A percentile compares a stretch with the other conserved stretches of the same genome.
Evolutionary conservation across 495 filamentous ascomycete genomes (phyloP).

Genomic region (Poronia punctata): DNA sequence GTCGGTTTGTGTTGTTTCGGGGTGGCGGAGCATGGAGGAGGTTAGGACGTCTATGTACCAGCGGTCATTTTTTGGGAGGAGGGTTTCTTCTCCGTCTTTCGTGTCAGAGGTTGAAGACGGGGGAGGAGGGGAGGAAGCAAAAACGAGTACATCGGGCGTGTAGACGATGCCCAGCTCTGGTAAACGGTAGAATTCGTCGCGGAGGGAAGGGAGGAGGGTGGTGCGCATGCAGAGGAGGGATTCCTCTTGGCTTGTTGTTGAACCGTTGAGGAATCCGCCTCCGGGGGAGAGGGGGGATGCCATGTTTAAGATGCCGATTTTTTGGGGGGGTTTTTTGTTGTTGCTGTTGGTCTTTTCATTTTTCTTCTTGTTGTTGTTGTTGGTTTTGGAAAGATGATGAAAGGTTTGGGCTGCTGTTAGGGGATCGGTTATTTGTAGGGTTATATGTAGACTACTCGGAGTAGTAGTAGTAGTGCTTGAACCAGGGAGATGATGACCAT

Average conservation of each 20-base stretch:
- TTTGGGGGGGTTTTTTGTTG: conserved; percentile 18
- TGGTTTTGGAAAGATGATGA: conserved; percentile 14
- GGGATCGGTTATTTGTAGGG: conserved; percentile 39
- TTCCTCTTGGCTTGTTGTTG: conserved; percentile 59
- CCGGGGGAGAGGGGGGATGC: conserved; percentile 49
- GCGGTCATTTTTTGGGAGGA: conserved; percentile 25
- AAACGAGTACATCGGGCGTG: conserved; percentile 40
- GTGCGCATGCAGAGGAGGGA: conserved; percentile 56
- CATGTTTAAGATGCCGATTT: conserved; percentile 53
- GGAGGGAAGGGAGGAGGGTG: conserved; percentile 51
- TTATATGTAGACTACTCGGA: conserved; percentile 23
- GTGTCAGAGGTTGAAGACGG: background rate
- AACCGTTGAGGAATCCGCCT: conserved; percentile 53
- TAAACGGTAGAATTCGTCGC: conserved; percentile 50
- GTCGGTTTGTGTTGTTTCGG: conserved; percentile 28
- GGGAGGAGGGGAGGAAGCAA: conserved; percentile 5
- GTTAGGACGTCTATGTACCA: conserved; percentile 53
- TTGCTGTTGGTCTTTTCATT: conserved; percentile 6
- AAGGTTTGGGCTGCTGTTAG: conserved; percentile 36
- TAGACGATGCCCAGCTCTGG: conserved; percentile 47
- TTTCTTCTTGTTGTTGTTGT: conserved; percentile 12
- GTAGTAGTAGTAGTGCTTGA: too few species aligned
- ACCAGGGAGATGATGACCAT: too few species aligned
- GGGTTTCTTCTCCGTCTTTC: conserved; percentile 30
- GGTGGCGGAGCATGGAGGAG: conserved; percentile 47